These are phyloP conservation scores for Serendipita sp. DNA, from an alignment of 768 basidiomycete genomes.

Conservation along the genomic window DNA sequence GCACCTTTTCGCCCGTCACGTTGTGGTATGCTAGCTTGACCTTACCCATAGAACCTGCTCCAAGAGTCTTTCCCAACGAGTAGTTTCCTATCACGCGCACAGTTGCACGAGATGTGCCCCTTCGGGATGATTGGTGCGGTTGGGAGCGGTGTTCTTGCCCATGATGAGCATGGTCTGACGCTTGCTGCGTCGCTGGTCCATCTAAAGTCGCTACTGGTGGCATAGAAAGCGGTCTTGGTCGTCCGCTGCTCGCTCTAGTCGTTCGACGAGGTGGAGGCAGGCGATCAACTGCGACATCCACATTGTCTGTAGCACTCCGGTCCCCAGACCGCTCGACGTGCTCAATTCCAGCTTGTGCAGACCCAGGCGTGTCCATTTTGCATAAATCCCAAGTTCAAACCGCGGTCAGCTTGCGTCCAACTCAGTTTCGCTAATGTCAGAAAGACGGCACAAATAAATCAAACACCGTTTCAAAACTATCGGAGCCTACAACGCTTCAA, in stretches of 20 bases:
- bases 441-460: no score
- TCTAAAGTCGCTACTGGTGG: not conserved
- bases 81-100: slow-evolving; percentile 7
- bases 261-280: not conserved
- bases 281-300: not conserved
- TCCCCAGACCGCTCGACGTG: not conserved
- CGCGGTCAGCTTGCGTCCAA: no score
- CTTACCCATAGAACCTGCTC: slow-evolving; percentile 8
- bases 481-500: no score
- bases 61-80: slow-evolving; percentile 6
- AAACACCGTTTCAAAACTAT: no score
- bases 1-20: slow-evolving; percentile 6
- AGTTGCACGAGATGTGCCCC: not conserved
- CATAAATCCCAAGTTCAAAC: no score
- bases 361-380: no score
- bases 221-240: slow-evolving; percentile 3
- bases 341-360: not conserved
- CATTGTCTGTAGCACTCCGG: not conserved
- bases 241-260: not conserved
- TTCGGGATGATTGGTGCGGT: not conserved
- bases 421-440: no score
- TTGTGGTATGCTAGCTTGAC: slow-evolving; percentile 8
- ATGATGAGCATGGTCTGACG: not conserved
- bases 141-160: not conserved
- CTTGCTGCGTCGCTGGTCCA: not conserved